These are phyloP conservation scores for Miscanthus sacchariflorus DNA, from an alignment of 202 grass and related monocot species.

Conservation along the genomic window DNA sequence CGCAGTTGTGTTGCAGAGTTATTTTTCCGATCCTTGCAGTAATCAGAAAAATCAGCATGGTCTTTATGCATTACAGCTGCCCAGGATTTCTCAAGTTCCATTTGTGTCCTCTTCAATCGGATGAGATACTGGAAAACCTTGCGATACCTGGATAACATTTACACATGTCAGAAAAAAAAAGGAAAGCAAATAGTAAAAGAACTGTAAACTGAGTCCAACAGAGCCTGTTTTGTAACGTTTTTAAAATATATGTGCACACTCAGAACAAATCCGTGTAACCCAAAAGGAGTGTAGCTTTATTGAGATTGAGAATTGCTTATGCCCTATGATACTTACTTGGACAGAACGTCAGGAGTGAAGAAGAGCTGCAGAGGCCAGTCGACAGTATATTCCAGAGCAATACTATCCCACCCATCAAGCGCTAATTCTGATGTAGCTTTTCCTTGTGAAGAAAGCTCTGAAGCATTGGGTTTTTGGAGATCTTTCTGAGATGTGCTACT, in stretches of 20 bases:
- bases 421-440: constrained; percentile 71
- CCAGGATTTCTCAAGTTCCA: constrained; percentile 99
- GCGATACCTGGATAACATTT: constrained; percentile 71
- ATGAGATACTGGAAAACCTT: constrained; percentile 99
- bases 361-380: constrained; percentile 97
- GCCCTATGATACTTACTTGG: constrained; percentile 68
- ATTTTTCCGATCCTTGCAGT: constrained; percentile 79
- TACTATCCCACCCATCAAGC: constrained; percentile 94
- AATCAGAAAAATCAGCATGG: constrained; percentile 94
- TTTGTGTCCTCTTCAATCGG: constrained; percentile 96
- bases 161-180: constrained; percentile 11
- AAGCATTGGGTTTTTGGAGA: constrained; percentile 61
- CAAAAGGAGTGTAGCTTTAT: constrained; percentile 18
- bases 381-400: constrained; percentile 90
- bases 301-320: constrained; percentile 29
- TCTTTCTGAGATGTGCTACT: constrained; percentile 63
- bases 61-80: constrained; percentile 97
- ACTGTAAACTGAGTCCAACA: constrained; percentile 4
- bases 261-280: background rate
- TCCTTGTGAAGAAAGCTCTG: constrained; percentile 61
- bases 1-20: constrained; percentile 62
- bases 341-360: constrained; percentile 96
- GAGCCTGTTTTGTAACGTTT: background rate
- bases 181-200: background rate
- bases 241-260: constrained; percentile 15